These are phyloP conservation scores for Leccinum brunneo-olivaceum DNA, from an alignment of 1,284 basidiomycete species.

Conservation along the genomic window DNA sequence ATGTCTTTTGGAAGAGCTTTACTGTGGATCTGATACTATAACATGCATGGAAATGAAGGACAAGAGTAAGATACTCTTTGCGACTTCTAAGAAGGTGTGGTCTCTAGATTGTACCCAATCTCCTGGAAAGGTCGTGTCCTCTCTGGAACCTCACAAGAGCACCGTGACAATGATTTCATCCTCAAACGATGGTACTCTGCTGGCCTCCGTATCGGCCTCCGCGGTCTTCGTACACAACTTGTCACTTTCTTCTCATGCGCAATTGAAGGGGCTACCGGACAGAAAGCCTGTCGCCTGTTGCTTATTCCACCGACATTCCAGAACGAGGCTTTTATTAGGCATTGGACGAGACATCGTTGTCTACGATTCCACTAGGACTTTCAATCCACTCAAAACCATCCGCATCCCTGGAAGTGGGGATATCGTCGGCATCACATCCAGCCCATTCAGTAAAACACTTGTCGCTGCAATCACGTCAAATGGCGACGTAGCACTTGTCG, in stretches of 20 bases:
- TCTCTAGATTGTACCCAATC: constrained; percentile 51
- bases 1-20: constrained; percentile 38
- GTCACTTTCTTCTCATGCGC: constrained; percentile 38
- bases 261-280: constrained; percentile 45
- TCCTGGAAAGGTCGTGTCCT: constrained; percentile 43
- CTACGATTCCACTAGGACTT: constrained; percentile 56
- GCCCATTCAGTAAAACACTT: constrained; percentile 68
- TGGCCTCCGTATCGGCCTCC: constrained; percentile 48
- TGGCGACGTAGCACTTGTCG: constrained; percentile 51
- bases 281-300: constrained; percentile 38
- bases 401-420: constrained; percentile 40
- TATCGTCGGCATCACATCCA: constrained; percentile 50
- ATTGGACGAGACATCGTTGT: constrained; percentile 48
- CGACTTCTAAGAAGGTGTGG: constrained; percentile 46
- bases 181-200: constrained; percentile 50
- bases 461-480: constrained; percentile 49
- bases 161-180: constrained; percentile 47
- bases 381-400: constrained; percentile 47
- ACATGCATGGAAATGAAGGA: constrained; percentile 42
- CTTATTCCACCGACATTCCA: constrained; percentile 54
- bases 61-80: constrained; percentile 38
- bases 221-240: constrained; percentile 58
- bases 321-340: constrained; percentile 51
- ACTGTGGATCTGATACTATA: constrained; percentile 30
- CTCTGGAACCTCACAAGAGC: constrained; percentile 56